A percentile compares a stretch with the other conserved stretches of the same genome.
These are phyloP conservation scores for Teratosphaeria epicoccoides DNA, from an alignment of 2,329 filamentous ascomycete genomes.

Conservation along the genomic window DNA sequence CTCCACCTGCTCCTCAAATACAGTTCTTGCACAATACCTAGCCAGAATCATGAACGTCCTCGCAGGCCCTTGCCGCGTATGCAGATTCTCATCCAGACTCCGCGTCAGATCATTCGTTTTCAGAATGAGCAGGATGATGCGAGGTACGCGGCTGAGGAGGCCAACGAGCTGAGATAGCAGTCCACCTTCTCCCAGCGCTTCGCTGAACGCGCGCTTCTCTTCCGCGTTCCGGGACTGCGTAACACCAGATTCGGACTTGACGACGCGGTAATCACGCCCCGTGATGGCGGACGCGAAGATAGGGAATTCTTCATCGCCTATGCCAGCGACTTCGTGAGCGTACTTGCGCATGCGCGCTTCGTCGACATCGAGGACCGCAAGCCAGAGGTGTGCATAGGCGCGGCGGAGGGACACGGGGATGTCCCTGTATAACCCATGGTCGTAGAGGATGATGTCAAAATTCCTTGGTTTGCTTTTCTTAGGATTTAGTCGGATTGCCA, in stretches of 20 bases:
- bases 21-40: constrained; percentile 50
- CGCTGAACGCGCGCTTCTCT: constrained; percentile 80
- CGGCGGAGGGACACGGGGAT: constrained; percentile 69
- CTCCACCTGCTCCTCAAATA: constrained; percentile 52
- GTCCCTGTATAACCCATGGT: constrained; percentile 91
- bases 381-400: constrained; percentile 93
- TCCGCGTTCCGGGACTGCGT: constrained; percentile 52
- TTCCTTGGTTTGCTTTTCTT: constrained; percentile 51
- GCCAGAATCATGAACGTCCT: constrained; percentile 56
- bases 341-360: constrained; percentile 78
- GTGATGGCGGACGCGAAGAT: constrained; percentile 95
- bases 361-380: constrained; percentile 86
- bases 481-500: constrained; percentile 74
- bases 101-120: constrained; percentile 97
- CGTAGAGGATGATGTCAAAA: constrained; percentile 93
- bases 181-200: constrained; percentile 67
- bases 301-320: constrained; percentile 82
- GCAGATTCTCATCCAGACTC: constrained; percentile 81
- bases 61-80: constrained; percentile 55
- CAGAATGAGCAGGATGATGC: constrained; percentile 86
- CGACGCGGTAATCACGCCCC: constrained; percentile 73
- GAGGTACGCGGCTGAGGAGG: constrained; percentile 75
- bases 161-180: constrained; percentile 81
- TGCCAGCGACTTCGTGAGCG: constrained; percentile 76
- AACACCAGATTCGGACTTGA: constrained; percentile 46